Evolutionary conservation across 2,329 filamentous ascomycete genomes (phyloP).

Genomic region (Phoma herbarum): DNA sequence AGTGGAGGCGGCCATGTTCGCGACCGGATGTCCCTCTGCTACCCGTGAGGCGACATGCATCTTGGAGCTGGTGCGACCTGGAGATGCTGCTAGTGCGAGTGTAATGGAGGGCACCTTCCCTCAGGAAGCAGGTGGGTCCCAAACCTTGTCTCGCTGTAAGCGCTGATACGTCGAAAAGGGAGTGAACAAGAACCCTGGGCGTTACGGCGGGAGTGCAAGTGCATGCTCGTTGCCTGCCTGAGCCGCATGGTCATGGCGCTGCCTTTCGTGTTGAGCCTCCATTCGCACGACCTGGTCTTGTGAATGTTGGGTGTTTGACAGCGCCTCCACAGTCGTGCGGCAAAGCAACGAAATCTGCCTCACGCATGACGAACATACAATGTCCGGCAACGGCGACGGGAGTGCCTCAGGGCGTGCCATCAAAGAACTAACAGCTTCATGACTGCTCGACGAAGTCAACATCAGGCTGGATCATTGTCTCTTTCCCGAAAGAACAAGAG

Average conservation of each 20-base stretch:
- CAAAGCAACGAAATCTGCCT: conserved; percentile 26
- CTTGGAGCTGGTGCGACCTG: conserved; percentile 24
- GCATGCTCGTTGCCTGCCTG: conserved; percentile 29
- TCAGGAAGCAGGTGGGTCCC: conserved; percentile 31
- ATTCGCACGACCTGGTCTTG: conserved; percentile 35
- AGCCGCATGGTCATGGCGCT: conserved; percentile 44
- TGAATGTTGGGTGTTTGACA: conserved; percentile 28
- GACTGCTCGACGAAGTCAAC: conserved; percentile 16
- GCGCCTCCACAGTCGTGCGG: conserved; percentile 31
- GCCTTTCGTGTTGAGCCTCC: conserved; percentile 41
- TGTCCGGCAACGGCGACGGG: conserved; percentile 1
- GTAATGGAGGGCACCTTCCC: conserved; percentile 38
- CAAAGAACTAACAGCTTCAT: conserved; percentile 6
- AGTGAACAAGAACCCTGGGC: conserved; percentile 29
- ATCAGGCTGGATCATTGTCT: conserved; percentile 25
- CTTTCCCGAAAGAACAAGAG: conserved; percentile 24
- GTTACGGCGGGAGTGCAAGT: conserved; percentile 32
- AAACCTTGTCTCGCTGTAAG: conserved; percentile 39
- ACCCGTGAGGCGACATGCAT: conserved; percentile 27
- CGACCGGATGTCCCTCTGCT: conserved; percentile 26
- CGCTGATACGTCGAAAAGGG: conserved; percentile 40
- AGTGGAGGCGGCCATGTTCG: conserved; percentile 33
- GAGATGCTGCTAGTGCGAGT: conserved; percentile 41
- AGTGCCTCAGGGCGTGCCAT: conserved; percentile 6
- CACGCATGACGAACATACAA: conserved; percentile 8